A percentile compares a stretch with the other conserved stretches of the same genome.
Conservation (phyloP, 1,139 yeast genomes). For the Saccharomycopsis hybrid region DNA sequence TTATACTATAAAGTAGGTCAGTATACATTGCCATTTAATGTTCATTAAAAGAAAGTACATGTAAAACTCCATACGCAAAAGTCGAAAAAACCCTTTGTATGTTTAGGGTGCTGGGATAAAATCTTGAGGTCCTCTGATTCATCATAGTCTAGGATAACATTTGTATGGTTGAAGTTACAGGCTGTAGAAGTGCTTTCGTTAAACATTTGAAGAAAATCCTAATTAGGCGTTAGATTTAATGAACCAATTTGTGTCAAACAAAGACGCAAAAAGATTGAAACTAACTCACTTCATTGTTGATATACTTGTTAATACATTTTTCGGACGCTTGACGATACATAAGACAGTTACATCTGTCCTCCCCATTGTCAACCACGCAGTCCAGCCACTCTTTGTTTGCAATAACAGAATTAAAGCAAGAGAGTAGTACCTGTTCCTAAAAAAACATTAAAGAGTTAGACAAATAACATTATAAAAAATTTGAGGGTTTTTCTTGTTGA, state of each 20-base stretch:
- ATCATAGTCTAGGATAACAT: constrained; percentile 15
- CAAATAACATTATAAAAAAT: too few relatives aligned
- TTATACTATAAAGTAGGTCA: too few relatives aligned
- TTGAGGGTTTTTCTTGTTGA: too few relatives aligned
- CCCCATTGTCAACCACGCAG: constrained; percentile 13
- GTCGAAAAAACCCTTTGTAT: constrained; percentile 9
- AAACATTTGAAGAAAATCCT: constrained; percentile 9
- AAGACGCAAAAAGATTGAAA: too few relatives aligned
- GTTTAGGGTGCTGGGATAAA: not conserved
- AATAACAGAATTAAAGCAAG: constrained; percentile 3
- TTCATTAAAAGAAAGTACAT: not conserved
- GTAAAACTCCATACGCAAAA: constrained; percentile 7
- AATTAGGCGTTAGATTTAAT: too few relatives aligned
- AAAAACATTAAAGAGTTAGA: too few relatives aligned
- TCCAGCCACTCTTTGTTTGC: constrained; percentile 9
- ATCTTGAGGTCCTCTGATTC: constrained; percentile 12
- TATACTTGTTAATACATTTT: constrained; percentile 9
- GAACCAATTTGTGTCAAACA: too few relatives aligned
- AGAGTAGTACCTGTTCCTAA: constrained; percentile 3
- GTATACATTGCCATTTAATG: not conserved
- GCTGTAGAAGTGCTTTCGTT: constrained; percentile 1
- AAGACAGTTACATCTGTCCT: constrained; percentile 15
- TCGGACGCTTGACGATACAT: constrained; percentile 11
- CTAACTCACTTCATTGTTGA: constrained; percentile 7
- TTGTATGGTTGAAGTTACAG: not conserved